Base-by-base conservation (phyloP, 805 yeast species). In the Lipomyces oligophaga region DNA sequence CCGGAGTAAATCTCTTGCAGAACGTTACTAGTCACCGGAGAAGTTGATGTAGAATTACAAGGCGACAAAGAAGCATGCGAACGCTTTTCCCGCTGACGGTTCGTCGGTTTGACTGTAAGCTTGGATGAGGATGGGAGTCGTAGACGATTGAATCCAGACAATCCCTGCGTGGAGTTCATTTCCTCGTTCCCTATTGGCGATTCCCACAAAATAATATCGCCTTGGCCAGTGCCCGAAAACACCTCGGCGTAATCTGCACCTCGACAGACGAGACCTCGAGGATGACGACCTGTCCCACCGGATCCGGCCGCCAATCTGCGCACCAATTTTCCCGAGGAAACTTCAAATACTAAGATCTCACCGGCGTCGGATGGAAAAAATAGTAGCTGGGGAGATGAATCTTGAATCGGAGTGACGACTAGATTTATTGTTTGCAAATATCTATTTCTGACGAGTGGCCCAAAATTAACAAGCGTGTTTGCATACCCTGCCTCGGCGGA, bases 351-450 rank as follows among this genome's bases (percentile, higher is more conserved):
- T 33, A 80, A 69, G 0, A 85, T 65, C 54, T 83, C 88, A 3
- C 90, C 88, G 49, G 72, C 80, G 55, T 85, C 93, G 0, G 87
- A 80, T 0, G 94, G 90, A 43, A 80, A 78, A 63, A 85, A 70
- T 20, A 85, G 63, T 54, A 76, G 75, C 48, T 78, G 84, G 5
- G 73, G 60, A 28, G 74, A 79, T 3, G 80, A 69, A 54, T 83
- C 87, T 8, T 60, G 58, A 0, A 63, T 52, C 0, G 80, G 78
- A 42, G 77, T 74, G 18, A 83, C 60, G 36, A 76, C 65, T 45
- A 83, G 72, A 20, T 80, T 78, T 1, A 80, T 66, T 11, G 76
- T 73, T 58, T 81, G 87, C 5, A 71, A 61, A 36, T 73, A 73
- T 55, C 77, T 76, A 63, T 85, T 84, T 47, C 88, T 73, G 1